Evolutionary conservation across 257 asterid species (phyloP).

Genomic region (Primulina tabacum): DNA sequence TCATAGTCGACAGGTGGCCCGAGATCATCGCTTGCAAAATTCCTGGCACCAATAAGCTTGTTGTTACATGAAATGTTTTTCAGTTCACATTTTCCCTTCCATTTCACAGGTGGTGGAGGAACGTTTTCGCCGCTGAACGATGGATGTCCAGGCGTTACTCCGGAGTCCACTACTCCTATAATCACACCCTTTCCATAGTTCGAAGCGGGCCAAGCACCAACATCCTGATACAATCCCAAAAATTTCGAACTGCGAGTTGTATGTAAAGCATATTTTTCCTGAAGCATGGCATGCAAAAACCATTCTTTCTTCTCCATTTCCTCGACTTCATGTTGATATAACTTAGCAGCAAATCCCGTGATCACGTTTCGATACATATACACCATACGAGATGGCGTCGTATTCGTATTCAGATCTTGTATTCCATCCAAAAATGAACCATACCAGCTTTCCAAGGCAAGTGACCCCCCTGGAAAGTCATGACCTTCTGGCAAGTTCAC

Average conservation of each 20-base stretch:
- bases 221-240: slow-evolving; percentile 22
- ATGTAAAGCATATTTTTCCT: slow-evolving; percentile 14
- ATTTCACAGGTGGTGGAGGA: slow-evolving; percentile 26
- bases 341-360: slow-evolving; percentile 26
- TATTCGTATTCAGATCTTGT: background rate
- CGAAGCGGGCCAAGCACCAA: slow-evolving; percentile 23
- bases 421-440: slow-evolving; percentile 2
- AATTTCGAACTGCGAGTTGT: slow-evolving; percentile 27
- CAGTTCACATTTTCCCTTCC: slow-evolving; percentile 36
- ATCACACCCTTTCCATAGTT: slow-evolving; percentile 34
- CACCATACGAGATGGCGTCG: slow-evolving; percentile 14
- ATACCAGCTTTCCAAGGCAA: background rate
- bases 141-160: slow-evolving; percentile 30
- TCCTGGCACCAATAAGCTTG: slow-evolving; percentile 36
- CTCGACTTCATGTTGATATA: slow-evolving; percentile 18
- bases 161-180: slow-evolving; percentile 33
- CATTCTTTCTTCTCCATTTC: slow-evolving; percentile 28
- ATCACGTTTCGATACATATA: slow-evolving; percentile 26
- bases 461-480: background rate
- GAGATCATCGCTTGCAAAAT: background rate
- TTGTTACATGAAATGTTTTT: slow-evolving; percentile 21
- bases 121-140: slow-evolving; percentile 24
- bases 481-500: slow-evolving; percentile 10
- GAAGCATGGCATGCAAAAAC: slow-evolving; percentile 12
- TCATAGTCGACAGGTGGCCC: slow-evolving; percentile 2